These are phyloP conservation scores for Beauveria bassiana DNA, from an alignment of 2,329 filamentous ascomycete genomes.

Conservation along the genomic window DNA sequence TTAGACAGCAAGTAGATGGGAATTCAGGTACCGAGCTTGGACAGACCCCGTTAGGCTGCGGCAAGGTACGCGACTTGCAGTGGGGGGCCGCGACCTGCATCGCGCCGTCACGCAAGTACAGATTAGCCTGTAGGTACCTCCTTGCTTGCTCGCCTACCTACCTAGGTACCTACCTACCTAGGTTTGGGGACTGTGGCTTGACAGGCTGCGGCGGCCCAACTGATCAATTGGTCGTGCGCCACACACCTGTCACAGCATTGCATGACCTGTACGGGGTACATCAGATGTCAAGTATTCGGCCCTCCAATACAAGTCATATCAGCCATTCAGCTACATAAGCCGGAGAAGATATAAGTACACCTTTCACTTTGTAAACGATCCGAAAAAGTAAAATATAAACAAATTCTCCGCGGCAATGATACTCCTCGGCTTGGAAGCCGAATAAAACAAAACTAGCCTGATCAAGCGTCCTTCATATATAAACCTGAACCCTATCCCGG, in stretches of 20 bases:
- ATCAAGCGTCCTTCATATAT: background rate
- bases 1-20: background rate
- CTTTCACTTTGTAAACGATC: too few species aligned
- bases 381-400: background rate
- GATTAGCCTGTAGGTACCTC: background rate
- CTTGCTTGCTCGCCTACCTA: background rate
- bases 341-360: too few species aligned
- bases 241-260: background rate
- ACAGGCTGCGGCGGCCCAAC: background rate
- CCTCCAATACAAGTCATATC: too few species aligned
- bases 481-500: background rate
- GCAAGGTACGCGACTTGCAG: slow-evolving; percentile 11
- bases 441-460: background rate
- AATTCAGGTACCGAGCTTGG: background rate
- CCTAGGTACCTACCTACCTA: too few species aligned
- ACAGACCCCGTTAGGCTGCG: slow-evolving; percentile 4
- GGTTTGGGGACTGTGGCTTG: background rate
- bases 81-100: slow-evolving; percentile 5
- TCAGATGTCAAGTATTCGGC: too few species aligned
- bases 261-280: too few species aligned
- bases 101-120: background rate
- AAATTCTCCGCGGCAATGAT: background rate
- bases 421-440: background rate
- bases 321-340: too few species aligned
- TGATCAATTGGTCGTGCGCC: background rate